Evolutionary conservation across 176 grass and related monocot species (phyloP).

Genomic region (Oryza australiensis): DNA sequence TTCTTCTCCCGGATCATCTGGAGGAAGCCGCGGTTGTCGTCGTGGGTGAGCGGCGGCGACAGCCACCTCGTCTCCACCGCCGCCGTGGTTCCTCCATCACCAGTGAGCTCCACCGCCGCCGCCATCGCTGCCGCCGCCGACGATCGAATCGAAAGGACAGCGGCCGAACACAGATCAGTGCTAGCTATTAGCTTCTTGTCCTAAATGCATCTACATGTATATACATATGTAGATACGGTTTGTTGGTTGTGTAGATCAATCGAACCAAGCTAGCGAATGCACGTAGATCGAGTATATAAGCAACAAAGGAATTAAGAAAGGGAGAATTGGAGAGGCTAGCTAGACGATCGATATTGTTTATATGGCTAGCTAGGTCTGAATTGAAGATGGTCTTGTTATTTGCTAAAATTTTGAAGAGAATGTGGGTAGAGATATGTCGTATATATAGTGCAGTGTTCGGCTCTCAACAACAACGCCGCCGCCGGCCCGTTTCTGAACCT

Average conservation of each 20-base stretch:
- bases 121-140: constrained; percentile 15
- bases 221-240: not conserved
- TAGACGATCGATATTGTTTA: not conserved
- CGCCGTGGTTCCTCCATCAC: not conserved
- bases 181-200: not conserved
- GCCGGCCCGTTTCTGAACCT: not conserved
- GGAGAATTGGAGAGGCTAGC: not conserved
- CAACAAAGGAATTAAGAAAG: not conserved
- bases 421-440: not conserved
- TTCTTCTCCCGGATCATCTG: constrained; percentile 69
- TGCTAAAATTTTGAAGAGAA: not conserved
- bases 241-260: not conserved
- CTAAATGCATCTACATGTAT: not conserved
- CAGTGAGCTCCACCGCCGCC: not conserved
- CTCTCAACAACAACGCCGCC: not conserved
- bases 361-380: not conserved
- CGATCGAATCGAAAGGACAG: not conserved
- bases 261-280: not conserved
- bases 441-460: not conserved
- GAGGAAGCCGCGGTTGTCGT: constrained; percentile 77
- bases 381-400: not conserved
- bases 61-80: not conserved
- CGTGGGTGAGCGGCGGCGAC: constrained; percentile 63
- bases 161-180: not conserved
- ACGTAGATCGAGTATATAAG: not conserved